A percentile compares a stretch with the other conserved stretches of the same genome.
phyloP scores from a whole-genome alignment of 768 basidiomycete species.

The Pholiota molesta region DNA sequence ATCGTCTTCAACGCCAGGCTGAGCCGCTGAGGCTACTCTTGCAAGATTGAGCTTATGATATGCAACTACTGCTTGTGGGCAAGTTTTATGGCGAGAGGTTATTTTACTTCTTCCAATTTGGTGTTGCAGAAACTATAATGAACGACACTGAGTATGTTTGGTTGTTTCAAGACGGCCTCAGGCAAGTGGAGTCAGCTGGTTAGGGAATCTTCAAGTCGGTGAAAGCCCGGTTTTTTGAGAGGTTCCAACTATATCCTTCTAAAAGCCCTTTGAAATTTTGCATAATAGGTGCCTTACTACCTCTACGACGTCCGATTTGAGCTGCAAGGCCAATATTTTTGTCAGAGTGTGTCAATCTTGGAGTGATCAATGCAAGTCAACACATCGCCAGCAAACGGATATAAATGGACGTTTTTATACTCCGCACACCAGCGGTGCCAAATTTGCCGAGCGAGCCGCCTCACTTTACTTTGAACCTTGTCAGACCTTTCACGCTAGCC shows the following conservation, averaged over 20 bases:
- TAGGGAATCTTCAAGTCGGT: too few relatives aligned
- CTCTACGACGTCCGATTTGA: not conserved
- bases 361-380: not conserved
- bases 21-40: too few relatives aligned
- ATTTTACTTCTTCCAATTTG: not conserved
- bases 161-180: not conserved
- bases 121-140: not conserved
- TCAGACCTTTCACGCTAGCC: constrained; percentile 8
- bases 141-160: not conserved
- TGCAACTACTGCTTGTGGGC: too few relatives aligned
- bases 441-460: constrained; percentile 11
- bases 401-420: constrained; percentile 4
- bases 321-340: not conserved
- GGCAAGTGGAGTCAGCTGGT: not conserved
- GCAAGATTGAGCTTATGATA: too few relatives aligned
- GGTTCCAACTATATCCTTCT: too few relatives aligned
- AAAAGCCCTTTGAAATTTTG: not conserved
- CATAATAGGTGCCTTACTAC: not conserved
- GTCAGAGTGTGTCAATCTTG: constrained; percentile 1
- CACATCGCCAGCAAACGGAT: constrained; percentile 1
- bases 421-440: constrained; percentile 4
- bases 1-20: too few relatives aligned
- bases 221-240: too few relatives aligned
- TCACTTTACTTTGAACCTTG: constrained; percentile 9
- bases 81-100: not conserved